phyloP scores from a whole-genome alignment of 257 asterid genomes.

The Solanum ahanhuiri region DNA sequence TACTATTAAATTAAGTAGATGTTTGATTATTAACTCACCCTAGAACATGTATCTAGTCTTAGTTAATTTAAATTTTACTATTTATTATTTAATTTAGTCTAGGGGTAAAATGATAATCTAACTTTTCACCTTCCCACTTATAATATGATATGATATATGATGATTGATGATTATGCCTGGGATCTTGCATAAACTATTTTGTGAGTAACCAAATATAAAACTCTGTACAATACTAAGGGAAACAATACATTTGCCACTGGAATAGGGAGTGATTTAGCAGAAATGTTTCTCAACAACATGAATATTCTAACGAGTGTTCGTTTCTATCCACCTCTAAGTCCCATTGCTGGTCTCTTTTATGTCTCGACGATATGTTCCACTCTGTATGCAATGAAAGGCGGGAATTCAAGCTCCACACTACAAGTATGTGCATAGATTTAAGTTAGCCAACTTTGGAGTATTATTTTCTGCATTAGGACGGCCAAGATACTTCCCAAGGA shows the following conservation, averaged over 20 bases:
- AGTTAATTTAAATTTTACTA: too few species aligned
- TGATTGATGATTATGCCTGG: too few species aligned
- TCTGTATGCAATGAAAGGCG: neutral
- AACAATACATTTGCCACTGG: neutral
- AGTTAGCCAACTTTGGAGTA: constrained; percentile 19
- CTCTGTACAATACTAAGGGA: neutral
- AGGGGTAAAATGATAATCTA: too few species aligned
- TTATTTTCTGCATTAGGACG: constrained; percentile 44
- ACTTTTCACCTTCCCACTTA: too few species aligned
- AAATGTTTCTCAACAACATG: neutral
- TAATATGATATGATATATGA: too few species aligned
- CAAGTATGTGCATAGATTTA: neutral
- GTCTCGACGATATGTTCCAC: neutral
- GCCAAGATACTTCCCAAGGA: constrained; percentile 85
- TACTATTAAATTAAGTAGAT: too few species aligned
- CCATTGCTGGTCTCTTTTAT: neutral
- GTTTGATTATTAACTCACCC: too few species aligned
- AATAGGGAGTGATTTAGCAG: too few species aligned
- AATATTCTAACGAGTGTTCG: neutral
- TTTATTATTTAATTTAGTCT: too few species aligned
- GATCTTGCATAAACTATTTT: neutral
- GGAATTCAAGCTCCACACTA: neutral
- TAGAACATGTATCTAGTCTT: too few species aligned
- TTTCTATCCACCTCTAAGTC: neutral
- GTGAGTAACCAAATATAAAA: neutral